Evolutionary conservation across 805 yeast species (phyloP), one percentile per base, ranked within the genome.

Genomic region (Middelhovenomyces tepae): DNA sequence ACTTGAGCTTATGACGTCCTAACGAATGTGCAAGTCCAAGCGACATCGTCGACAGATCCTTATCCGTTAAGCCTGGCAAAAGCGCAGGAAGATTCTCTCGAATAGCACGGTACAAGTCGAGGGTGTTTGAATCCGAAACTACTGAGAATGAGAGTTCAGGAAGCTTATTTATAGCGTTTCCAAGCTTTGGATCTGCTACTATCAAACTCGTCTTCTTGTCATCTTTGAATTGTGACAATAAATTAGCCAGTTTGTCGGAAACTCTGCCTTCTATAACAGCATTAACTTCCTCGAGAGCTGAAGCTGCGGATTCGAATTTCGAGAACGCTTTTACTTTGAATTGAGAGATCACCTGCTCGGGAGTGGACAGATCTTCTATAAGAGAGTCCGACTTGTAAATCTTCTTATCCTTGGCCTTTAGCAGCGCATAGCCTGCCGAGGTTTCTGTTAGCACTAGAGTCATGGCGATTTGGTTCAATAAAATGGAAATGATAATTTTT

Each of bases 21-120:
- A 91, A 79, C 31, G 97, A 89, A 65, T 91, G 98, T 33, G 98
- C 96, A 59, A 91, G 74, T 75, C 98, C 98, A 44, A 89, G 74
- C 8, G 97, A 82, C 98, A 89, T 91, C 55, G 91, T 91, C 43
- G 81, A 75, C 48, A 89, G 64, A 49, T 85, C 89, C 44, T 73
- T 60, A 53, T 84, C 95, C 29, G 78, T 74, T 59, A 91, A 70
- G 48, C 98, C 98, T 39, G 98, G 97, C 50, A 89, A 71, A 42
- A 89, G 73, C 44, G 83, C 94, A 37, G 98, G 95, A 52, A 91
- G 73, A 57, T 86, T 77, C 65, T 89, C 95, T 57, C 93, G 80
- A 48, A 91, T 78, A 33, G 97, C 91, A 71, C 98, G 82, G 70
- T 82, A 85, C 47, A 91, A 75, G 60, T 91, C 98, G 50, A 86